Percentiles rank a stretch among this genome's conserved stretches.
These are phyloP conservation scores for Iodosphaeria phyllophila DNA, from an alignment of 2,329 filamentous ascomycete genomes.

Conservation along the genomic window DNA sequence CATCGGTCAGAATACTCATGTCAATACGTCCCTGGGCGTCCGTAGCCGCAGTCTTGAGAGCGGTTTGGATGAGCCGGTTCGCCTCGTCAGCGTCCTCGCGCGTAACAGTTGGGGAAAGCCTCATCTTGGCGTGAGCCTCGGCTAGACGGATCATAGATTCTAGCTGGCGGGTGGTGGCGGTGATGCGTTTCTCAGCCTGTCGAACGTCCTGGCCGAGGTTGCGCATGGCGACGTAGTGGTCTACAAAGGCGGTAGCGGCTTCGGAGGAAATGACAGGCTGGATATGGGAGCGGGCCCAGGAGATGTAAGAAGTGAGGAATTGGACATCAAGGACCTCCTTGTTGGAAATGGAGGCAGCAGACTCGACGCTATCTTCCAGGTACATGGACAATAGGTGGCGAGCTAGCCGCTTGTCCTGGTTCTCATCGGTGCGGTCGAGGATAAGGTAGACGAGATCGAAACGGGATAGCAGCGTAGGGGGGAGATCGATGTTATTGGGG, in stretches of 20 bases:
- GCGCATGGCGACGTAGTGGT: slow-evolving; percentile 86
- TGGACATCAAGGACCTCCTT: slow-evolving; percentile 81
- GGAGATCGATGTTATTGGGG: slow-evolving; percentile 93
- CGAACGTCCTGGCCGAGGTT: slow-evolving; percentile 79
- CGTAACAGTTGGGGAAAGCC: slow-evolving; percentile 58
- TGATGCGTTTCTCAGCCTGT: slow-evolving; percentile 85
- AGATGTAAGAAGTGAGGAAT: slow-evolving; percentile 92
- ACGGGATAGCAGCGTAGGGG: slow-evolving; percentile 82
- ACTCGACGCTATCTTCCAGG: slow-evolving; percentile 81
- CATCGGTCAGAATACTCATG: slow-evolving; percentile 88
- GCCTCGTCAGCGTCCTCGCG: slow-evolving; percentile 75
- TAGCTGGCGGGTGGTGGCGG: slow-evolving; percentile 86
- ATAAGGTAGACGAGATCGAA: slow-evolving; percentile 97
- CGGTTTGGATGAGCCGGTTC: slow-evolving; percentile 78
- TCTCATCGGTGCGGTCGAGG: slow-evolving; percentile 83
- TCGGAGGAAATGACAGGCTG: slow-evolving; percentile 66
- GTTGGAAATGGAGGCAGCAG: slow-evolving; percentile 46
- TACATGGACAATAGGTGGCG: slow-evolving; percentile 94
- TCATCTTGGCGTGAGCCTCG: slow-evolving; percentile 97
- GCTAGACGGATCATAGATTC: slow-evolving; percentile 96
- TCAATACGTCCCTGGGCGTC: slow-evolving; percentile 87
- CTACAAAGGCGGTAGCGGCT: slow-evolving; percentile 68
- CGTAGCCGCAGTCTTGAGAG: slow-evolving; percentile 93
- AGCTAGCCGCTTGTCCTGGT: slow-evolving; percentile 70
- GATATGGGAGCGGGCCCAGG: slow-evolving; percentile 74